A percentile compares a stretch with the other conserved stretches of the same genome.
Evolutionary conservation across 768 basidiomycete genomes (phyloP).

Genomic region (Mycena maculata): DNA sequence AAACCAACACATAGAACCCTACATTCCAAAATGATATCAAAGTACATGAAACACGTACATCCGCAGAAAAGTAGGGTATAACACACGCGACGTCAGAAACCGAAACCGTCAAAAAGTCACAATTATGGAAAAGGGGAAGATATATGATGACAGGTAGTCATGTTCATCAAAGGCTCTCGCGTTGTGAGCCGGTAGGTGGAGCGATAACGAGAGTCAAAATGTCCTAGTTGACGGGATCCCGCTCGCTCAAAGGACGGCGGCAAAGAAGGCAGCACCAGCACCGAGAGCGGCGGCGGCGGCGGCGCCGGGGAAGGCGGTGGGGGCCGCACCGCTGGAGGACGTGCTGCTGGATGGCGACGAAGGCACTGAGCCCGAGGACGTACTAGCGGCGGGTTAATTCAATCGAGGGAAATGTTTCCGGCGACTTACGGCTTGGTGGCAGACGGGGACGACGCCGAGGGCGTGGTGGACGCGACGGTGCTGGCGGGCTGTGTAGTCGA

Average conservation of each 20-base stretch:
- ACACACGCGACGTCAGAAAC: background rate
- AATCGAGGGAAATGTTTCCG: background rate
- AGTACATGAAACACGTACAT: background rate
- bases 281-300: conserved; percentile 9
- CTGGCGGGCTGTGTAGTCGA: too few species aligned
- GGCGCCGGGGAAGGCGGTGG: conserved; percentile 5
- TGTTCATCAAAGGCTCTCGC: conserved; percentile 10
- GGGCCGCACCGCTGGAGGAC: background rate
- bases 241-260: conserved; percentile 8
- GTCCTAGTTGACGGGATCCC: background rate
- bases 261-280: conserved; percentile 15
- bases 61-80: background rate
- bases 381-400: too few species aligned
- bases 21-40: background rate
- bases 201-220: background rate
- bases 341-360: too few species aligned
- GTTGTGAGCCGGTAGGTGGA: conserved; percentile 21
- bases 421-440: conserved; percentile 1
- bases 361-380: too few species aligned
- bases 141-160: background rate
- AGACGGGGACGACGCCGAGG: background rate
- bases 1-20: background rate
- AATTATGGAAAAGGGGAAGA: background rate
- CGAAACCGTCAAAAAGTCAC: background rate
- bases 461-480: background rate